Evolutionary conservation across 345 rosid species (phyloP), one percentile per base, ranked within the genome.

Genomic region (Litchi chinensis): DNA sequence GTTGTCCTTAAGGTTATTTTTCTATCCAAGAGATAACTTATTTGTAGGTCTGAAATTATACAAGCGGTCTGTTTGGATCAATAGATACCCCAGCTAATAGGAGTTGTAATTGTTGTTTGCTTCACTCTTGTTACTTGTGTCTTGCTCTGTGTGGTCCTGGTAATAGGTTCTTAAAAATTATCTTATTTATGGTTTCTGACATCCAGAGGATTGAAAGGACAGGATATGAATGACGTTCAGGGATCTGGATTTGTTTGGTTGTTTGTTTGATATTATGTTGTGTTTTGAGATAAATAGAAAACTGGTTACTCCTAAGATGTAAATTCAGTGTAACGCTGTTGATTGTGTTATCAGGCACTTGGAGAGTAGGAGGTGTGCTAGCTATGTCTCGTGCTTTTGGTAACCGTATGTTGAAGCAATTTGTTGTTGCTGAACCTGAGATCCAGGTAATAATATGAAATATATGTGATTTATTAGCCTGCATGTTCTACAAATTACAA

Each of bases 381-480:
- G 98, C 99, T 57, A 94, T 97, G 99, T 94, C 98, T 65, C 91
- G 98, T 64, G 99, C 99, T 65, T 97, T 97, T 77, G 99, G 99
- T 15, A 97, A 97, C 84, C 96, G 98, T 75, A 92, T 97, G 99
- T 82, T 97, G 90, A 97, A 97, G 91, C 98, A 90, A 85, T 97
- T 87, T 72, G 97, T 97, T 59, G 95, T 94, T 81, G 98, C 99
- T 21, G 99, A 97, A 80, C 98, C 99, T 8, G 99, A 97, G 85
- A 94, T 97, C 76, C 99, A 93, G 98, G 98, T 97, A 88, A 84
- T 65, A 18, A 32, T 32, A 19, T 74, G 40, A 69, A 54, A 65
- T 52, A n/a, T n/a, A n/a, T 77, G 22, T 71, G 6, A 12, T 32
- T 65, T 78, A 52, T 52, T 67, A 43, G 12, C 19, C 21, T 18